Evolutionary conservation across 2,329 filamentous ascomycete species (phyloP).

Genomic region (Paecilomyces variotii): DNA sequence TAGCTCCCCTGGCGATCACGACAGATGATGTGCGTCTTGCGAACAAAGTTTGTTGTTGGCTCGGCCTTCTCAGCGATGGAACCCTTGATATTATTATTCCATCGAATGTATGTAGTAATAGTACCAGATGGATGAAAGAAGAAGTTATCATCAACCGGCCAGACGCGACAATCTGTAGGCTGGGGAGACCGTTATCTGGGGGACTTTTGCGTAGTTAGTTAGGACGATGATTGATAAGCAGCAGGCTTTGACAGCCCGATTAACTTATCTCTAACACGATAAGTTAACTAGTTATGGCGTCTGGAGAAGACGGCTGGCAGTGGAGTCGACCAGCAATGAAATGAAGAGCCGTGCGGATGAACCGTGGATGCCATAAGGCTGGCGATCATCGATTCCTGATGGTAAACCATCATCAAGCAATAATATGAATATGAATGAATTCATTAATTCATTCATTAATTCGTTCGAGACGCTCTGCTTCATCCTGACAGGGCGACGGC

Average conservation of each 20-base stretch:
- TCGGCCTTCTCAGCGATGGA: not conserved
- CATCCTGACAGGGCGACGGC: not conserved
- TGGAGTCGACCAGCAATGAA: not conserved
- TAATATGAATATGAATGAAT: no score
- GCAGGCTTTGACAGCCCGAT: not conserved
- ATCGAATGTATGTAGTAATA: not conserved
- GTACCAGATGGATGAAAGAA: not conserved
- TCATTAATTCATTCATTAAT: no score
- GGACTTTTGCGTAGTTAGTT: not conserved
- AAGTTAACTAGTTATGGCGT: not conserved
- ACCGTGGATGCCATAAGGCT: not conserved
- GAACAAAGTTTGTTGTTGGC: not conserved
- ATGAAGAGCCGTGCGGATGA: not conserved
- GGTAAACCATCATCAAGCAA: no score
- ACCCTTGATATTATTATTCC: not conserved
- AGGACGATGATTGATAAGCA: not conserved
- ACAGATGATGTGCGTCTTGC: not conserved
- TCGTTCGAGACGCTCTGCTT: not conserved
- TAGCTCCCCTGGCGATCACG: not conserved
- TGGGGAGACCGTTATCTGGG: not conserved
- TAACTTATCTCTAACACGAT: not conserved
- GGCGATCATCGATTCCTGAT: not conserved
- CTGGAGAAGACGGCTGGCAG: not conserved
- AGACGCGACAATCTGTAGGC: not conserved
- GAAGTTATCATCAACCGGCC: not conserved